Base-by-base conservation (phyloP, 805 yeast genomes). In the Schwanniomyces vanrijiae region DNA sequence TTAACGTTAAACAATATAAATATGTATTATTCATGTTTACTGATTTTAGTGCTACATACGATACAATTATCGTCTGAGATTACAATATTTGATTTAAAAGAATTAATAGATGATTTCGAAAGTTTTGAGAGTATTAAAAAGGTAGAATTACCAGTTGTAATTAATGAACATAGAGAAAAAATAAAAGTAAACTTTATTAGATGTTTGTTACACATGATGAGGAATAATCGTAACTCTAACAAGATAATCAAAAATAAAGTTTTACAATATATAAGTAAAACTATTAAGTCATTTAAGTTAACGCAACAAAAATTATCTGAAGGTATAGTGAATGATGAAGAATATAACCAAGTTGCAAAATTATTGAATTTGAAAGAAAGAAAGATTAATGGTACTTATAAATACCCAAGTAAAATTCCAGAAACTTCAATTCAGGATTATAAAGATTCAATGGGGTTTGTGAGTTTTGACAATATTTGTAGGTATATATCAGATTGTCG, bases 401-500 rank as follows among this genome's bases (percentile, higher is more conserved):
- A 31, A 21, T 10, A n/a, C 9, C 33, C 28, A 7, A 22, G 54
- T 2, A 11, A 21, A 14, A 7, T 11, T 11, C 11, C n/a, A 5
- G 16, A 2, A 14, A 21, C 16, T 11, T 24, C 41, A 5, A 49
- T 58, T 4, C 55, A 49, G 1, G 11, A 31, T 1, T 53, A 48
- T 31, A 50, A 48, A 39, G 51, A 56, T 39, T 48, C 41, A 10
- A 51, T 56, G 21, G 66, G 65, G 8, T 44, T 53, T 8, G 44
- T 66, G 11, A 56, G 58, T 20, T 55, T 58, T 24, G 50, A 51
- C 1, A 47, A 47, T 4, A 44, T 70, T 6, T 61, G 67, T 45
- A 21, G 46, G 3, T 68, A 62, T 44, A 61, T 69, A 5, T 45
- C 49, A 7, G 43, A 33, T 1, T 46, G 49, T 7, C 47, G 56